A percentile compares a stretch with the other conserved stretches of the same genome.
Evolutionary conservation across 306 rosid species (phyloP).

Genomic region (Cicer yamashitae): DNA sequence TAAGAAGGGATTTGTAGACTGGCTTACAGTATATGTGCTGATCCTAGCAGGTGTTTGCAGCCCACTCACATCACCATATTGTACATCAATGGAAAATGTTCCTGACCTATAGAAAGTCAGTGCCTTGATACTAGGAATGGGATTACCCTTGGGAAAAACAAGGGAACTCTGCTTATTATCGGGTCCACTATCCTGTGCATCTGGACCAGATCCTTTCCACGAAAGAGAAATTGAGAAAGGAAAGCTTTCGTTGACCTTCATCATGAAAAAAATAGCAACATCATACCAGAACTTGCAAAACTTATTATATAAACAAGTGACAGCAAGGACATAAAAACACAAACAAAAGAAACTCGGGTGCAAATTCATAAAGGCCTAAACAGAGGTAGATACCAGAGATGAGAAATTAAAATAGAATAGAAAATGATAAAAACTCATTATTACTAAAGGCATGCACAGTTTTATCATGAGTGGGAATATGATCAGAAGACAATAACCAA

Average conservation of each 20-base stretch:
- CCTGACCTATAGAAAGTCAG: conserved; percentile 83
- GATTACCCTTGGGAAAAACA: conserved; percentile 87
- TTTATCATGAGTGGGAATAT: not conserved
- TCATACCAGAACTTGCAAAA: conserved; percentile 8
- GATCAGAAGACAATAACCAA: conserved; percentile 3
- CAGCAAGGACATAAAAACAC: not conserved
- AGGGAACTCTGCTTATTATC: conserved; percentile 63
- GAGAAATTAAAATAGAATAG: not conserved
- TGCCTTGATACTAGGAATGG: conserved; percentile 80
- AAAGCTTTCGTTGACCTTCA: conserved; percentile 84
- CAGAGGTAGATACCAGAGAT: not conserved
- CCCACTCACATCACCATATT: conserved; percentile 64
- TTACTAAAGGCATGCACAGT: conserved; percentile 8
- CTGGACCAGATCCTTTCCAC: conserved; percentile 88
- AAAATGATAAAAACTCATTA: not conserved
- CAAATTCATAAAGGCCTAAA: not conserved
- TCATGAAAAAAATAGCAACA: conserved; percentile 21
- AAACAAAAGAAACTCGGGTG: not conserved
- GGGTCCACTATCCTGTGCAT: conserved; percentile 65
- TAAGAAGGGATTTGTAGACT: not conserved
- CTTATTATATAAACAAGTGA: conserved; percentile 3
- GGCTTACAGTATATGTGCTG: conserved; percentile 81
- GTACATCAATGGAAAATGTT: conserved; percentile 80
- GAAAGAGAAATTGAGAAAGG: conserved; percentile 78
- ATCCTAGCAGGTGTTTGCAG: conserved; percentile 72